These are phyloP conservation scores for Phialophora tarda DNA, from an alignment of 2,329 filamentous ascomycete species.

Conservation along the genomic window DNA sequence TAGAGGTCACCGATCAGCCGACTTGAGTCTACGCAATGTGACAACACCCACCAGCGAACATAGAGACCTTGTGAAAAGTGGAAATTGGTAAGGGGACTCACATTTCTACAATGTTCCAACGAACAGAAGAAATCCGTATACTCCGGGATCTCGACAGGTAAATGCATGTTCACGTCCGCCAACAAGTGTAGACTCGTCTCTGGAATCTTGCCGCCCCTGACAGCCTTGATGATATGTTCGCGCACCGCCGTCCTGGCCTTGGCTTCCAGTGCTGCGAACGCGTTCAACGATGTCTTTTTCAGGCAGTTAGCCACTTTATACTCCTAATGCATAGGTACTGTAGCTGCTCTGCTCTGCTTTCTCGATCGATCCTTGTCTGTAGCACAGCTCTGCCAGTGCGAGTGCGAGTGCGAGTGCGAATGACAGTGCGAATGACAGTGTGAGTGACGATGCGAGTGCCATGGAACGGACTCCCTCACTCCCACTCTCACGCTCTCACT, in stretches of 20 bases:
- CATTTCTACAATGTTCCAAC: conserved; percentile 54
- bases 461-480: no score
- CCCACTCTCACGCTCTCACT: no score
- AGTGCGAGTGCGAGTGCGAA: no score
- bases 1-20: background rate
- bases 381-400: no score
- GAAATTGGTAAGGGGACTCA: background rate
- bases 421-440: no score
- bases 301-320: background rate
- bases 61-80: background rate
- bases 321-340: no score
- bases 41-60: no score
- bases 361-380: background rate
- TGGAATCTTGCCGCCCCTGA: conserved; percentile 14
- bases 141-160: conserved; percentile 62
- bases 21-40: no score
- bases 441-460: no score
- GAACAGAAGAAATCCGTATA: conserved; percentile 66
- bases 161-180: conserved; percentile 54
- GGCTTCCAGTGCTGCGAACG: conserved; percentile 56
- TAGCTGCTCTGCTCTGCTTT: background rate
- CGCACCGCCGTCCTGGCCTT: conserved; percentile 14
- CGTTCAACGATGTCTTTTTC: conserved; percentile 52
- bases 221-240: conserved; percentile 22
- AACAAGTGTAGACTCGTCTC: conserved; percentile 42